phyloP scores from a whole-genome alignment of 257 asterid genomes.

The Solanum pennellii region DNA sequence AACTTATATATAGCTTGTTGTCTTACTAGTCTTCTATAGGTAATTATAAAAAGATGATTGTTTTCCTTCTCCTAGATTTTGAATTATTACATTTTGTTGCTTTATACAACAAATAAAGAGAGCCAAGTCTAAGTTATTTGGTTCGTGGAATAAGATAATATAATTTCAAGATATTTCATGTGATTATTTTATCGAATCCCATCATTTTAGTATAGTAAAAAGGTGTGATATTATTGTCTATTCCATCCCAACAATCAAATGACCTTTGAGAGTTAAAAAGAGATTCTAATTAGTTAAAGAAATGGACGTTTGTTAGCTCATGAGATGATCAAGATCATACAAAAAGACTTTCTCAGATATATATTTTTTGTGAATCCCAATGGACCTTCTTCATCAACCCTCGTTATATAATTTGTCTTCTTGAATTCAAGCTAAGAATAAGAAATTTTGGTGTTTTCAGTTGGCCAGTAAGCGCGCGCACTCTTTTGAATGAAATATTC shows the following conservation, averaged over 20 bases:
- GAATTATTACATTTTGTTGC: neutral
- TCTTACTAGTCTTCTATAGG: neutral
- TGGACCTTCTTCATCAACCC: neutral
- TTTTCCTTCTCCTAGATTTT: neutral
- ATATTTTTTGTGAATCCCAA: neutral
- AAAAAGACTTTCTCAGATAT: neutral
- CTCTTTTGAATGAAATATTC: slow-evolving; percentile 5
- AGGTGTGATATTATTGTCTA: too few species aligned
- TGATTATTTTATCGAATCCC: neutral
- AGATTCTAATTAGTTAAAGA: neutral
- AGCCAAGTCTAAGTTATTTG: neutral
- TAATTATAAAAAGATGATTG: neutral
- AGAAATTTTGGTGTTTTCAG: neutral
- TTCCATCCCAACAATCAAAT: too few species aligned
- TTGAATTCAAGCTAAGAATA: neutral
- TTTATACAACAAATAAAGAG: neutral
- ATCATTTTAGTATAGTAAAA: neutral
- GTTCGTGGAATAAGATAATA: neutral
- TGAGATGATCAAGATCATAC: neutral
- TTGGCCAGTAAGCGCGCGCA: neutral
- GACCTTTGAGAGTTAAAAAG: neutral
- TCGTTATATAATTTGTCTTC: neutral
- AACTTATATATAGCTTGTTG: neutral
- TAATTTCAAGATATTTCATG: neutral
- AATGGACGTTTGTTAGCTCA: neutral